Conservation (phyloP, 1,284 basidiomycete species). For the Ustilago xerochloae region DNA sequence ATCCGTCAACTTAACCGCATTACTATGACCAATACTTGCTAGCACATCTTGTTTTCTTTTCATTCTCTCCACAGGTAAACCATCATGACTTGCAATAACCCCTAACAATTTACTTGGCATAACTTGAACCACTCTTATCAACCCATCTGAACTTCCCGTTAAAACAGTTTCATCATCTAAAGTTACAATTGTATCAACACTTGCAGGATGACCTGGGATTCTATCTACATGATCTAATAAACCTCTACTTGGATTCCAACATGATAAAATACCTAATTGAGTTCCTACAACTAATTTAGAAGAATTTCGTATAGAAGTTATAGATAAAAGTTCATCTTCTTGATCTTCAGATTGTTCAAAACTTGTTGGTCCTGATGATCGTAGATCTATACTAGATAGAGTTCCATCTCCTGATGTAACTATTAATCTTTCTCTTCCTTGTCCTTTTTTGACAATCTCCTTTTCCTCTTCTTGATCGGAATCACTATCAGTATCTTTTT, state of each 20-base stretch:
- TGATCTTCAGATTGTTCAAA: constrained; percentile 87
- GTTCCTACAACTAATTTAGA: constrained; percentile 88
- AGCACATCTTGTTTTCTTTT: constrained; percentile 80
- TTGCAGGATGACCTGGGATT: constrained; percentile 81
- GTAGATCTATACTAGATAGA: constrained; percentile 82
- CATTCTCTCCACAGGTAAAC: constrained; percentile 86
- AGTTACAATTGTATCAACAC: constrained; percentile 75
- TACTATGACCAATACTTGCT: constrained; percentile 93
- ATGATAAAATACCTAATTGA: constrained; percentile 86
- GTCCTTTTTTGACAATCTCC: background rate
- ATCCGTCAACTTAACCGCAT: constrained; percentile 85
- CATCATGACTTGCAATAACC: constrained; percentile 86
- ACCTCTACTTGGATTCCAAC: constrained; percentile 87
- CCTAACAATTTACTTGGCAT: constrained; percentile 90
- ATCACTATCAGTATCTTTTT: constrained; percentile 1
- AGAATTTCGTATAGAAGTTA: constrained; percentile 82
- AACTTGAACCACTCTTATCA: constrained; percentile 87
- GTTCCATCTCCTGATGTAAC: constrained; percentile 82
- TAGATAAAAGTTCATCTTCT: constrained; percentile 90
- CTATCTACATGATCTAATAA: constrained; percentile 94
- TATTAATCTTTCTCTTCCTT: constrained; percentile 52
- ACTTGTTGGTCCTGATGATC: constrained; percentile 71
- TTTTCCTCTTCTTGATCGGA: background rate
- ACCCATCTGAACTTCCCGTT: constrained; percentile 92
- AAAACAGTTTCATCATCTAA: constrained; percentile 78